Evolutionary conservation across 768 basidiomycete species (phyloP).

Genomic region (Serendipita sp.): DNA sequence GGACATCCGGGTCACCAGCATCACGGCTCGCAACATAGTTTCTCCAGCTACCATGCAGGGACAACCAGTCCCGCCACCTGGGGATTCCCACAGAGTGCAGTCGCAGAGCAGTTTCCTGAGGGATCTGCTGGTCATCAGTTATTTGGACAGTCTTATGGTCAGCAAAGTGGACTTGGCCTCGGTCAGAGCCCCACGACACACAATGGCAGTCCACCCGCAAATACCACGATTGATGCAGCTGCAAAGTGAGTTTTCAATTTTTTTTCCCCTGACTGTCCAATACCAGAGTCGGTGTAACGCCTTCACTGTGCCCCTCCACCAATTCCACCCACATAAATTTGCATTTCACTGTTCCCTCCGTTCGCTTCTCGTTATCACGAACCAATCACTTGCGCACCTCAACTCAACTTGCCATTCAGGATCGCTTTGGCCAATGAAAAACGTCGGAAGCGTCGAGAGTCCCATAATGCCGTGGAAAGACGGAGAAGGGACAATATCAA

Average conservation of each 20-base stretch:
- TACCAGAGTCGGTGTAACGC: background rate
- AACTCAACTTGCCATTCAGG: constrained; percentile 13
- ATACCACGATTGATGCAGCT: background rate
- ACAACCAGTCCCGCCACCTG: background rate
- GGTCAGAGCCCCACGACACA: background rate
- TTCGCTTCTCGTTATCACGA: background rate
- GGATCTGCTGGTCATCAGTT: background rate
- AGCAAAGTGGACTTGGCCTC: background rate
- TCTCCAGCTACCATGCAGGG: constrained; percentile 2
- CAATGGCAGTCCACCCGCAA: background rate
- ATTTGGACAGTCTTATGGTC: background rate
- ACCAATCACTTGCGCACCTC: background rate
- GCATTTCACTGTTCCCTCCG: background rate
- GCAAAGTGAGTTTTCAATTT: background rate
- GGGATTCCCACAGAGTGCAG: constrained; percentile 2
- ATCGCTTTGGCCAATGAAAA: constrained; percentile 64
- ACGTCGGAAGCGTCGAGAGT: constrained; percentile 60
- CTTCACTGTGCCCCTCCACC: background rate
- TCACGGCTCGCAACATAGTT: constrained; percentile 2
- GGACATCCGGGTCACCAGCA: constrained; percentile 6
- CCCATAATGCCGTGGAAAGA: constrained; percentile 85
- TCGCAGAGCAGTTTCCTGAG: background rate
- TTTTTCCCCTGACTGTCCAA: background rate
- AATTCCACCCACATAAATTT: background rate
- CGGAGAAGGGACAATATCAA: constrained; percentile 84